Percentiles rank a stretch among this genome's conserved stretches.
These are phyloP conservation scores for Nothophoma quercina DNA, from an alignment of 2,329 filamentous ascomycete genomes.

Conservation along the genomic window DNA sequence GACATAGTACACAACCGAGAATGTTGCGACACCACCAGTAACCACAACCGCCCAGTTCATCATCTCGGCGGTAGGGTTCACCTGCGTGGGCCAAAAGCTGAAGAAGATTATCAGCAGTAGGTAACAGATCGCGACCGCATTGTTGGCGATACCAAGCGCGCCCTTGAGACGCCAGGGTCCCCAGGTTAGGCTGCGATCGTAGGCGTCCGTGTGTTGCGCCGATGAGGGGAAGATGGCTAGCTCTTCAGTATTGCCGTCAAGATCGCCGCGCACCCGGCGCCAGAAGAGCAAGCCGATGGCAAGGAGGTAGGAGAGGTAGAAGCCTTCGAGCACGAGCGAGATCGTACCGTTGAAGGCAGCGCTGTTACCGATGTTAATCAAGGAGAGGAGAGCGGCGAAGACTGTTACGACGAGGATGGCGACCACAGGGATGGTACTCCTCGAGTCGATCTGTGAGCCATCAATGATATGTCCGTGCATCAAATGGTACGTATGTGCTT, in stretches of 20 bases:
- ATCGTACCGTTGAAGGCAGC: constrained; percentile 48
- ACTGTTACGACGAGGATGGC: constrained; percentile 57
- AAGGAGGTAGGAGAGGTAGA: constrained; percentile 48
- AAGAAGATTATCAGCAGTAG: constrained; percentile 46
- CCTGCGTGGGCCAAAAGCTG: constrained; percentile 43
- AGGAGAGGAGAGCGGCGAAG: constrained; percentile 54
- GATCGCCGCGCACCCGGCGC: constrained; percentile 45
- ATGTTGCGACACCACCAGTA: constrained; percentile 36
- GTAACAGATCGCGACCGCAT: constrained; percentile 43
- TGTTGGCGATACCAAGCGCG: constrained; percentile 39
- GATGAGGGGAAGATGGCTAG: constrained; percentile 33
- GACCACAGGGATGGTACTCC: constrained; percentile 54
- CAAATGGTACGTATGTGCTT: constrained; percentile 1
- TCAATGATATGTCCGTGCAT: constrained; percentile 12
- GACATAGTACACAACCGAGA: constrained; percentile 44
- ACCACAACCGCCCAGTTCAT: constrained; percentile 49
- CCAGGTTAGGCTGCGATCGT: constrained; percentile 38
- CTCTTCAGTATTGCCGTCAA: constrained; percentile 30
- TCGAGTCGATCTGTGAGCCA: constrained; percentile 40
- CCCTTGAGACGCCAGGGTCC: constrained; percentile 47
- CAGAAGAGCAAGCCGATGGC: constrained; percentile 45
- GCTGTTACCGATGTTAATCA: constrained; percentile 62
- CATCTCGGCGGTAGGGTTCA: constrained; percentile 22
- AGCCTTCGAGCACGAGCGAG: constrained; percentile 46
- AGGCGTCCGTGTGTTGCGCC: constrained; percentile 25